Evolutionary conservation across 208 protist genomes (phyloP).

Genomic region (Porcisia hertigi): DNA sequence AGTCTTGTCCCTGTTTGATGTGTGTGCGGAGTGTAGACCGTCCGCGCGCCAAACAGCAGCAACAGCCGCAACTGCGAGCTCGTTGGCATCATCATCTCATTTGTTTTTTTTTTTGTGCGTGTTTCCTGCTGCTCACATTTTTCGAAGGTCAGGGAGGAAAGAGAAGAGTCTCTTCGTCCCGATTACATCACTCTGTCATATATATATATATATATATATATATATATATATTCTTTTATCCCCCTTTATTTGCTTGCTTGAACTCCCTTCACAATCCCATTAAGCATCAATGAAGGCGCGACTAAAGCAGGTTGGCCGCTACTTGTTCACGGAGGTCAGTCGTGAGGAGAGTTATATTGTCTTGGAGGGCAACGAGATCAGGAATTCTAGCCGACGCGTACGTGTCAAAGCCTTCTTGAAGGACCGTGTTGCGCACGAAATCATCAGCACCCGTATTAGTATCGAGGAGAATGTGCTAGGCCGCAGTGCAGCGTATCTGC

Average conservation of each 20-base stretch:
- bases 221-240: neutral
- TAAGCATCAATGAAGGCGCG: neutral
- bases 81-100: neutral
- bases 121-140: neutral
- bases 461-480: conserved; percentile 26
- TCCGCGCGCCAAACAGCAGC: too few relatives aligned
- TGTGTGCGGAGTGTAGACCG: too few relatives aligned
- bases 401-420: conserved; percentile 32
- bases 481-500: conserved; percentile 17
- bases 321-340: conserved; percentile 19
- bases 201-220: neutral
- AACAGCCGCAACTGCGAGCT: too few relatives aligned
- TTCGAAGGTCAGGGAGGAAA: too few relatives aligned
- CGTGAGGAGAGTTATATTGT: conserved; percentile 20
- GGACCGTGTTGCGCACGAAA: conserved; percentile 15
- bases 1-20: too few relatives aligned
- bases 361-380: conserved; percentile 29
- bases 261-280: too few relatives aligned
- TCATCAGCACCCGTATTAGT: conserved; percentile 19
- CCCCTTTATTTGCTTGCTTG: too few relatives aligned
- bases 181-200: neutral
- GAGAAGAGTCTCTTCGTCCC: too few relatives aligned
- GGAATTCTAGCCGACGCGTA: conserved; percentile 7
- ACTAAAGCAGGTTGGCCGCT: conserved; percentile 19
- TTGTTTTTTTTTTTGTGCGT: neutral